Base-by-base conservation (phyloP, 106 monocot genomes). In the Apostasia shenzhenica region DNA sequence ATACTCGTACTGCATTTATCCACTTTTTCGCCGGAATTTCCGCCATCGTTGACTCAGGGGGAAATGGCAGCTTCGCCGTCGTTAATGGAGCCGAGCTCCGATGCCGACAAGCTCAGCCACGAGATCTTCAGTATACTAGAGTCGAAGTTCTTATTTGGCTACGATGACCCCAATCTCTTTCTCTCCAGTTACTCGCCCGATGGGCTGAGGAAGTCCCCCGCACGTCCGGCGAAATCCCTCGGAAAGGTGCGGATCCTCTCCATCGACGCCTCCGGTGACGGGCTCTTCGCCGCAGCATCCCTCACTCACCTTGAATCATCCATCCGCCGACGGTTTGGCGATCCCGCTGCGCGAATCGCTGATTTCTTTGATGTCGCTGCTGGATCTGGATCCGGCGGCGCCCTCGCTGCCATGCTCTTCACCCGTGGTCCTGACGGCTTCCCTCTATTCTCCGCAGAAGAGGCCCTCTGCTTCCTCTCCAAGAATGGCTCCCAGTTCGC, bases 321-420 rank as follows among this genome's bases (percentile, higher is more conserved):
- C 26, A 79, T 94, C 39, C 65, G 79, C 11, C 57, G 54, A 41
- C 61, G 52, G 8, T 72, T 87, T 41, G 65, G 74, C 42, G 66
- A 82, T 47, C 61, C 87, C 10, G 8, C 72, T 10, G 82, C 85
- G 8, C 52, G 70, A 14, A 81, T 94, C 51, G 54, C 90, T 37
- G 84, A 94, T 67, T 85, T 87, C 85, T 94, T 94, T 72, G 94
- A 94, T 77, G 53, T 79, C 12, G 90, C 87, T 1, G 87, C 87
- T 0, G 94, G 94, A 5, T 90, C 94, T 45, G 94, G 94, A 55
- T 61, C 70, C 38, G 94, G 94, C 1, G 94, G 85, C 13, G 68
- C 91, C 67, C 80, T 94, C 40, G 81, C 76, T 63, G 70, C 90
- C 1, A 75, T 94, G 68, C 82, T 94, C 59, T 94, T 94, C 75